phyloP scores from a whole-genome alignment of 345 rosid species.

The Nasturtium officinale region DNA sequence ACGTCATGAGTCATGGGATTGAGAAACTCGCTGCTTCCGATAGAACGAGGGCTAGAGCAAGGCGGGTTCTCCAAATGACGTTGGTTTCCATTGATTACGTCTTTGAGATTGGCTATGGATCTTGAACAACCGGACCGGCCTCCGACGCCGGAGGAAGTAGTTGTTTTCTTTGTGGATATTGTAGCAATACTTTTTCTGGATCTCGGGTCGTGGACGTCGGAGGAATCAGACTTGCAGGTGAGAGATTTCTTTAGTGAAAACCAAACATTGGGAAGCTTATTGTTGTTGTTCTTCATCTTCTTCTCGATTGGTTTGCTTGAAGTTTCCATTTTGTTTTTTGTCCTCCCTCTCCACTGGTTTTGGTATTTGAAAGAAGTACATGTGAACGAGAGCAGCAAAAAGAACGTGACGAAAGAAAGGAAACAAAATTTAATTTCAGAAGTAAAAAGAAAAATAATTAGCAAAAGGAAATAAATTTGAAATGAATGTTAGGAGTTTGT shows the following conservation, averaged over 20 bases:
- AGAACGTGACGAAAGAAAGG: neutral
- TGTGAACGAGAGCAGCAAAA: conserved; percentile 15
- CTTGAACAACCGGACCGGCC: conserved; percentile 89
- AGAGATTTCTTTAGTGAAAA: conserved; percentile 62
- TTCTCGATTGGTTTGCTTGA: conserved; percentile 26
- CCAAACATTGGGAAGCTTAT: conserved; percentile 66
- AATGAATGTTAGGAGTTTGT: conserved; percentile 4
- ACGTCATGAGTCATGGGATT: conserved; percentile 97
- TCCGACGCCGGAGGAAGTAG: neutral
- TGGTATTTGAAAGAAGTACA: neutral
- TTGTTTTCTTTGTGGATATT: conserved; percentile 55
- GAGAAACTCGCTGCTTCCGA: conserved; percentile 97
- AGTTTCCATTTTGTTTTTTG: conserved; percentile 21
- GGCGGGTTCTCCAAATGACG: conserved; percentile 83
- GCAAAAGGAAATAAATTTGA: neutral
- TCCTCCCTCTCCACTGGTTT: neutral
- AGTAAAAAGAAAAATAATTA: neutral
- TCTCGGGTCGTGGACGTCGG: conserved; percentile 63
- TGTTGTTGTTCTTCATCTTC: conserved; percentile 17
- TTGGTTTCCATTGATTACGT: conserved; percentile 94
- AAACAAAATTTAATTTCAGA: neutral
- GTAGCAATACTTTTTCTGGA: conserved; percentile 58
- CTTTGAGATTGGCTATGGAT: conserved; percentile 94
- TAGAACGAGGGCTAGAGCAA: conserved; percentile 96
- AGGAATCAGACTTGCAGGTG: conserved; percentile 57